Percentiles rank a stretch among this genome's conserved stretches.
phyloP scores from a whole-genome alignment of 768 basidiomycete genomes.

The Pleurotus djamor region DNA sequence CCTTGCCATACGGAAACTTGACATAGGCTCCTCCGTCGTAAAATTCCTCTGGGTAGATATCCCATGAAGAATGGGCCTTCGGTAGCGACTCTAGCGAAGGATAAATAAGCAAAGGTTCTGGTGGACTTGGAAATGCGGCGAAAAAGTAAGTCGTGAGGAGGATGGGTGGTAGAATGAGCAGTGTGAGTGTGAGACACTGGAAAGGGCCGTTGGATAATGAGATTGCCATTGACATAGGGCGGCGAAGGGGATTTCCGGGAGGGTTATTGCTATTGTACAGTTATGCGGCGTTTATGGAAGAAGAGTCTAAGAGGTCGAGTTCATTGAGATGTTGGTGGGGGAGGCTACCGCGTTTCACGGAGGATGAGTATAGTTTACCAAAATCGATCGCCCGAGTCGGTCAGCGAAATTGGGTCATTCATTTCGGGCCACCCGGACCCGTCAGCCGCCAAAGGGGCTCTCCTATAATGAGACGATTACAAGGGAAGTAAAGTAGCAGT shows the following conservation, averaged over 20 bases:
- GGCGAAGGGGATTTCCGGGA: neutral
- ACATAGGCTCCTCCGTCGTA: conserved; percentile 66
- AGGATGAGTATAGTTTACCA: neutral
- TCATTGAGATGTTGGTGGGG: neutral
- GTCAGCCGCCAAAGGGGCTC: too few species aligned
- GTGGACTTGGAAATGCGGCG: conserved; percentile 63
- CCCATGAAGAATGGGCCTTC: conserved; percentile 52
- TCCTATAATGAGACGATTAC: too few species aligned
- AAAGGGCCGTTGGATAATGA: conserved; percentile 20
- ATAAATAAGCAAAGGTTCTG: conserved; percentile 45
- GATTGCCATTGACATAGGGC: neutral
- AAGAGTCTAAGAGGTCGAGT: neutral
- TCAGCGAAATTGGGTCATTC: too few species aligned
- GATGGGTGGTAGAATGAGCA: conserved; percentile 60
- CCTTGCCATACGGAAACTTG: conserved; percentile 62
- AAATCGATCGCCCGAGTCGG: too few species aligned
- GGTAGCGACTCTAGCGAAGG: conserved; percentile 64
- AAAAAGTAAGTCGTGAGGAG: conserved; percentile 61
- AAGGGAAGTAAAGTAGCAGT: too few species aligned
- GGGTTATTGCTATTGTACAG: neutral
- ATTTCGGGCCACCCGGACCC: too few species aligned
- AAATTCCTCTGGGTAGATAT: conserved; percentile 71
- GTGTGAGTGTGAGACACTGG: conserved; percentile 48
- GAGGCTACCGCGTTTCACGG: neutral
- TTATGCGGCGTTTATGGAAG: neutral